Conservation (phyloP, 2,329 filamentous ascomycete genomes). For the Cercospora sojina region DNA sequence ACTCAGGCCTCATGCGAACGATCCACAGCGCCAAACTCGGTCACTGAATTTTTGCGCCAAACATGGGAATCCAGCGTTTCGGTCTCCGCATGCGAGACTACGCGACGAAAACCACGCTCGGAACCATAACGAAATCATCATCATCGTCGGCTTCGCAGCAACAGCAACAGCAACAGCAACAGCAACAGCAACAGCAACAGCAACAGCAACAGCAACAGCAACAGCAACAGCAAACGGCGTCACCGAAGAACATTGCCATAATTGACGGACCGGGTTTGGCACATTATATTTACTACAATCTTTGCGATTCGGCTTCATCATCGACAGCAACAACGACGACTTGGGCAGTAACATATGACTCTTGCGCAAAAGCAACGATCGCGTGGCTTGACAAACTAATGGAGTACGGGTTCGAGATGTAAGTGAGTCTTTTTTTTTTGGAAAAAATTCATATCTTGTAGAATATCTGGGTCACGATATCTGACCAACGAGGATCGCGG, state of each 20-base stretch:
- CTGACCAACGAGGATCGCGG: background rate
- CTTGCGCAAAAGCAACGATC: conserved; percentile 60
- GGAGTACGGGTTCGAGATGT: conserved; percentile 62
- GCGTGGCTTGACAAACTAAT: conserved; percentile 63
- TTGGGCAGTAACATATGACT: conserved; percentile 48
- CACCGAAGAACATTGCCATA: conserved; percentile 40
- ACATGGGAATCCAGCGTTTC: conserved; percentile 32
- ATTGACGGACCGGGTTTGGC: conserved; percentile 80
- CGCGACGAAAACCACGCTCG: conserved; percentile 14
- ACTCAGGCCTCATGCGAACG: background rate
- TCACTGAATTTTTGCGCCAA: background rate
- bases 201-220: background rate
- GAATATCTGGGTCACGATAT: background rate
- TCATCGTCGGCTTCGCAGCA: conserved; percentile 62
- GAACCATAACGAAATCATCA: conserved; percentile 47
- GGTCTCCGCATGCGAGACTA: conserved; percentile 25
- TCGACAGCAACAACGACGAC: background rate
- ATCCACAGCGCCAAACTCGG: background rate
- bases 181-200: background rate
- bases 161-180: background rate
- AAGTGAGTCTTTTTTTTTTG: conserved; percentile 33
- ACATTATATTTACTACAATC: conserved; percentile 63
- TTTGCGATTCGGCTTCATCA: conserved; percentile 14
- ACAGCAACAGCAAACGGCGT: background rate
- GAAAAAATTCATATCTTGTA: background rate